Evolutionary conservation across 192 early-diverging fungal genomes (phyloP).

Genomic region (Coemansia javaensis): DNA sequence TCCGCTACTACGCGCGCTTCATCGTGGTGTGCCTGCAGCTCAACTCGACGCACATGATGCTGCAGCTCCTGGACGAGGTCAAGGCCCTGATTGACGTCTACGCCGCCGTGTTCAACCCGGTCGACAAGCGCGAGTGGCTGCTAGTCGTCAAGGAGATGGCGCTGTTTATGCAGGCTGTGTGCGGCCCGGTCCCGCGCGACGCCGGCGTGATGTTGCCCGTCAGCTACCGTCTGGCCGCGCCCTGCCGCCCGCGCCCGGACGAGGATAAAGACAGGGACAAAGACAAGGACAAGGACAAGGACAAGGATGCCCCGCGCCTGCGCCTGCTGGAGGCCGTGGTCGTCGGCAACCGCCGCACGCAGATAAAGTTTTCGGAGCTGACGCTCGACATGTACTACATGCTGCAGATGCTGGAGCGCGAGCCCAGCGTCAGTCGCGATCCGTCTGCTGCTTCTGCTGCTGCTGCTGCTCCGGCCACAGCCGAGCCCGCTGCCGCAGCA

Average conservation of each 20-base stretch:
- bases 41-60: slow-evolving; percentile 76
- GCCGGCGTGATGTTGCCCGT: slow-evolving; percentile 20
- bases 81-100: slow-evolving; percentile 84
- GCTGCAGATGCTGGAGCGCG: slow-evolving; percentile 79
- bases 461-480: neutral
- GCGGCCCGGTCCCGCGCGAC: slow-evolving; percentile 34
- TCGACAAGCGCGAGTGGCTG: slow-evolving; percentile 88
- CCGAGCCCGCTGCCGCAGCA: neutral
- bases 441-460: neutral
- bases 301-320: slow-evolving; percentile 23
- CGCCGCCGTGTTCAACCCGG: slow-evolving; percentile 76
- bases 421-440: slow-evolving; percentile 16
- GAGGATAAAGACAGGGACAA: too few relatives aligned
- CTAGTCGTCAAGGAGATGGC: slow-evolving; percentile 70
- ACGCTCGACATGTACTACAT: slow-evolving; percentile 97
- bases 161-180: slow-evolving; percentile 76
- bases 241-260: slow-evolving; percentile 14
- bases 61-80: slow-evolving; percentile 79
- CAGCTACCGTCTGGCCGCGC: slow-evolving; percentile 18
- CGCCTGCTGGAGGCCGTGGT: slow-evolving; percentile 91
- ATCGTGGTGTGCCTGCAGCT: slow-evolving; percentile 72
- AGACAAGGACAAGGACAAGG: too few relatives aligned
- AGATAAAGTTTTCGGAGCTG: slow-evolving; percentile 97
- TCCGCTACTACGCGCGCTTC: slow-evolving; percentile 96
- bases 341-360: slow-evolving; percentile 90